Conservation (phyloP, 1,284 basidiomycete genomes). For the Boletus hoseneyae region DNA sequence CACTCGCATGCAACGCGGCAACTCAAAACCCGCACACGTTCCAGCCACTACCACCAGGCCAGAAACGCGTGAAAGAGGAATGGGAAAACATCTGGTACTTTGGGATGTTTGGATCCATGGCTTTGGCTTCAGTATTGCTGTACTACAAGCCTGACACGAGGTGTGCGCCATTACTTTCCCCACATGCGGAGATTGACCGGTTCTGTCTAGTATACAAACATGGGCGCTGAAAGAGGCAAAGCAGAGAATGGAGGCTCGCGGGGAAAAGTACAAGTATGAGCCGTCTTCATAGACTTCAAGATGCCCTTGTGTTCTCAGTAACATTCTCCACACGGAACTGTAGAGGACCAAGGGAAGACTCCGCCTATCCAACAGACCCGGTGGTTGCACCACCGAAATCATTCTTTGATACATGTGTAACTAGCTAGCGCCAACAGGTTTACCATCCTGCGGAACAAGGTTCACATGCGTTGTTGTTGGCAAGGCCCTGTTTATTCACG, state of each 20-base stretch:
- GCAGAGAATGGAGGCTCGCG: constrained; percentile 82
- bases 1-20: constrained; percentile 1
- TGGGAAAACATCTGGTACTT: constrained; percentile 90
- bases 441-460: no score
- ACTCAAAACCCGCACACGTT: constrained; percentile 6
- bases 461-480: no score
- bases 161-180: constrained; percentile 45
- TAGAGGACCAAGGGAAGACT: constrained; percentile 2
- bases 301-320: constrained; percentile 6
- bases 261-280: constrained; percentile 81
- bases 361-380: background rate
- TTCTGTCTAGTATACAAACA: constrained; percentile 65
- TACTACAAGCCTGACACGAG: constrained; percentile 97
- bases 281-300: constrained; percentile 33
- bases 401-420: no score
- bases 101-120: constrained; percentile 90
- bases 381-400: no score
- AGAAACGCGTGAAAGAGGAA: constrained; percentile 81
- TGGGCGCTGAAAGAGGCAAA: constrained; percentile 91
- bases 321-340: background rate
- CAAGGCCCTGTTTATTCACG: no score
- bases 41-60: constrained; percentile 72
- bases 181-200: background rate
- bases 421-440: no score
- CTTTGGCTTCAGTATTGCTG: constrained; percentile 69